Evolutionary conservation across 139 green algal genomes (phyloP).

Genomic region (Chlorella sorokiniana): DNA sequence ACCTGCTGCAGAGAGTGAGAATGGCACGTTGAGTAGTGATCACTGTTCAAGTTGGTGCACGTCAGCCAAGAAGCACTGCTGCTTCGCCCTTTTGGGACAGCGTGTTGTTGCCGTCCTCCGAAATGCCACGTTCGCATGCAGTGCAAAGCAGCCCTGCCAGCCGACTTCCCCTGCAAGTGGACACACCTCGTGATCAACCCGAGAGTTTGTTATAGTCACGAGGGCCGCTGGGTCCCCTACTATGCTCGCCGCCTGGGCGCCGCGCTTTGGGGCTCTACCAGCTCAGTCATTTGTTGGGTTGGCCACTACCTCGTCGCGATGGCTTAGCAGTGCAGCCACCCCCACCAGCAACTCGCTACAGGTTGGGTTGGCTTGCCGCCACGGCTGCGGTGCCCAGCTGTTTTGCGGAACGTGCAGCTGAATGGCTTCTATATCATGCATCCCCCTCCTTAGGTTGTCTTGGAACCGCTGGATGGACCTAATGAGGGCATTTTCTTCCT

Average conservation of each 20-base stretch:
- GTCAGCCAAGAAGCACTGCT: no score
- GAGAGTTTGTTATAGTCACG: not conserved
- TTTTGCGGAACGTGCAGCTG: not conserved
- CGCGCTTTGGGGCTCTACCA: not conserved
- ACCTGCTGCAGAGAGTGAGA: no score
- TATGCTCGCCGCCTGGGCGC: not conserved
- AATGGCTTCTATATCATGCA: not conserved
- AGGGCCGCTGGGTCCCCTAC: not conserved
- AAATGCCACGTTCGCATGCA: no score
- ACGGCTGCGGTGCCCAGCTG: not conserved
- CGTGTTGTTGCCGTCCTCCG: not conserved
- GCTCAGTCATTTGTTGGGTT: not conserved
- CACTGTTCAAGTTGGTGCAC: no score
- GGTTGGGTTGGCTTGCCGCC: not conserved
- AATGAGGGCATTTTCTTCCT: conserved; percentile 74
- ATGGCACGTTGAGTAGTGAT: no score
- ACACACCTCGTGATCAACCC: no score
- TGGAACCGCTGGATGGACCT: conserved; percentile 62
- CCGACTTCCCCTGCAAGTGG: no score
- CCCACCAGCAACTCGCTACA: not conserved
- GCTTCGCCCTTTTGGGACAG: no score
- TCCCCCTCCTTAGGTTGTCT: conserved; percentile 57
- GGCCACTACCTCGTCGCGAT: not conserved
- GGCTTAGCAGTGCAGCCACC: not conserved
- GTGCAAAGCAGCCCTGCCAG: no score